Conservation (phyloP, 108 stramenopile species). For the Conticribra weissflogii region DNA sequence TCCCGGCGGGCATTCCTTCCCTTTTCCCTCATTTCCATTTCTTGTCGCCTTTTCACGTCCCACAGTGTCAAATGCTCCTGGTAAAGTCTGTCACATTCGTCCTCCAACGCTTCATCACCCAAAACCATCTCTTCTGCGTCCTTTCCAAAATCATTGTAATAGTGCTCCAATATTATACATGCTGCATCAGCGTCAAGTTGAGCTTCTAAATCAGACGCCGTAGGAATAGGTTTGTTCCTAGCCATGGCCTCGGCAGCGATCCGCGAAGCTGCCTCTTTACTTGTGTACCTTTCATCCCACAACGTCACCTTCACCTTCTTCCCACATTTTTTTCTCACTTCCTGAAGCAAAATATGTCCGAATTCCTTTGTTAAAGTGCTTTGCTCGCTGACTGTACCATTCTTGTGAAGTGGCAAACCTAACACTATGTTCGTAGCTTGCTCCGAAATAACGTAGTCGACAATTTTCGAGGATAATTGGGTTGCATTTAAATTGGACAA, state of each 20-base stretch:
- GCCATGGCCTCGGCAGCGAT: conserved; percentile 47
- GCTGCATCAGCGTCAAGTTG: conserved; percentile 81
- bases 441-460: conserved; percentile 49
- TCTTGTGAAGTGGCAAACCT: conserved; percentile 81
- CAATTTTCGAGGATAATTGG: conserved; percentile 43
- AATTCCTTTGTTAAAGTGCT: conserved; percentile 67
- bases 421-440: conserved; percentile 69
- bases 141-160: conserved; percentile 65
- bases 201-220: conserved; percentile 40
- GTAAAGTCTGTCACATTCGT: conserved; percentile 26
- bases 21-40: conserved; percentile 22
- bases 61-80: conserved; percentile 18
- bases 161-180: conserved; percentile 83
- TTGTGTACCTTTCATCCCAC: conserved; percentile 88
- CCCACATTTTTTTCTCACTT: conserved; percentile 29
- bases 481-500: conserved; percentile 54
- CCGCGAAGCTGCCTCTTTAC: conserved; percentile 75
- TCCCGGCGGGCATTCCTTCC: conserved; percentile 27
- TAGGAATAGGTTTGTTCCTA: conserved; percentile 19
- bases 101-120: conserved; percentile 11
- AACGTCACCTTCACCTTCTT: conserved; percentile 50
- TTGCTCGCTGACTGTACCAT: conserved; percentile 80
- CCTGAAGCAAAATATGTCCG: conserved; percentile 46
- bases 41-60: conserved; percentile 18
- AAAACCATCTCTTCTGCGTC: conserved; percentile 47